A percentile compares a stretch with the other conserved stretches of the same genome.
These are phyloP conservation scores for Protomyces inouyei DNA, from an alignment of 1,139 yeast genomes.

Conservation along the genomic window DNA sequence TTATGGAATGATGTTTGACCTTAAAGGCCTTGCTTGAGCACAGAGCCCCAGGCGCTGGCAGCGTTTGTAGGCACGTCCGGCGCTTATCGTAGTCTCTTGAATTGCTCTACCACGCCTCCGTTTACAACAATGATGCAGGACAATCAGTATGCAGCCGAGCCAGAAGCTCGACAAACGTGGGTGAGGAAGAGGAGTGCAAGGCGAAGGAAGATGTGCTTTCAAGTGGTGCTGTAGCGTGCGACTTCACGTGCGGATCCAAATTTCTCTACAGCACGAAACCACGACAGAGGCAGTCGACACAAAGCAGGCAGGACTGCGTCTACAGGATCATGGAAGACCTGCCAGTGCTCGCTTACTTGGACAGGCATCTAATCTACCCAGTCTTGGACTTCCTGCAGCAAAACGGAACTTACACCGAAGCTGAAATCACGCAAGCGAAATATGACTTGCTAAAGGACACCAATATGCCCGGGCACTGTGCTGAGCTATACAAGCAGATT, in stretches of 20 bases:
- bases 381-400: slow-evolving; percentile 48
- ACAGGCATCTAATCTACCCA: slow-evolving; percentile 55
- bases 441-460: slow-evolving; percentile 53
- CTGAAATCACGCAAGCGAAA: slow-evolving; percentile 46
- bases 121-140: neutral
- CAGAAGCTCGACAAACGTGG: neutral
- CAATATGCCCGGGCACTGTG: slow-evolving; percentile 45
- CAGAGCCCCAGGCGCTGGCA: no score
- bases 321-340: neutral
- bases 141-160: neutral
- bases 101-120: neutral
- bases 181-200: neutral
- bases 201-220: neutral
- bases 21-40: no score
- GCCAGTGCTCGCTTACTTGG: slow-evolving; percentile 50
- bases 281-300: neutral
- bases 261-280: neutral
- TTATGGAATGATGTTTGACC: no score
- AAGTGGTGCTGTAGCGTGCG: neutral
- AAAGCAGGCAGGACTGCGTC: neutral
- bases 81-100: neutral
- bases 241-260: neutral
- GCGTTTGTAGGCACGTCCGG: no score
- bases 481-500: slow-evolving; percentile 35
- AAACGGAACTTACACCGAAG: slow-evolving; percentile 46